A percentile compares a stretch with the other conserved stretches of the same genome.
Evolutionary conservation across 179 eudicot genomes (phyloP).

Genomic region (Kewa caespitosa): DNA sequence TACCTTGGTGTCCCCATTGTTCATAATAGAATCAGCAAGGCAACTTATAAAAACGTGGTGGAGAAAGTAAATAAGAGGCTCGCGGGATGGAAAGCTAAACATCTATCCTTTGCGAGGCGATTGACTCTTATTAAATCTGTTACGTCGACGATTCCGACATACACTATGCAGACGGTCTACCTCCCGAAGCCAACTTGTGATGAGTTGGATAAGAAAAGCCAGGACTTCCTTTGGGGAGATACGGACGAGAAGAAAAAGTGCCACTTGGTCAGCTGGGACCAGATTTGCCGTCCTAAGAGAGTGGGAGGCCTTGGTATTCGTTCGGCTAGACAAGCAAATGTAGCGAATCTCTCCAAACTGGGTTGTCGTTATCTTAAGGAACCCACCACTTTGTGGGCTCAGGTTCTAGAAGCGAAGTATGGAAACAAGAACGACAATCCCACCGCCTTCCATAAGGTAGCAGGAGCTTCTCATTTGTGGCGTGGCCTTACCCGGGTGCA

Average conservation of each 20-base stretch:
- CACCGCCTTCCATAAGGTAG: background rate
- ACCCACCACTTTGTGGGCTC: background rate
- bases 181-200: background rate
- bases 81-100: background rate
- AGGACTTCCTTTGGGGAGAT: background rate
- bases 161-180: background rate
- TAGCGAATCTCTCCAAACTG: background rate
- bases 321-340: background rate
- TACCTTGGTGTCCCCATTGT: background rate
- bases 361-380: background rate
- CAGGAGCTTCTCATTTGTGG: too few species aligned
- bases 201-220: background rate
- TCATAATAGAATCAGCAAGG: too few species aligned
- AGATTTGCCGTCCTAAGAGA: background rate
- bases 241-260: background rate
- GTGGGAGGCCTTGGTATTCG: background rate
- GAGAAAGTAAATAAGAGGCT: background rate
- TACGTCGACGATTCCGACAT: background rate
- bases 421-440: background rate
- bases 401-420: background rate
- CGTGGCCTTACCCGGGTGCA: too few species aligned
- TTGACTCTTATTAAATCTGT: background rate
- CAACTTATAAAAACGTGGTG: background rate
- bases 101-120: background rate
- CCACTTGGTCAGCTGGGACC: background rate